Evolutionary conservation across 1,284 basidiomycete species (phyloP).

Genomic region (Sphaerobolus stellatus): DNA sequence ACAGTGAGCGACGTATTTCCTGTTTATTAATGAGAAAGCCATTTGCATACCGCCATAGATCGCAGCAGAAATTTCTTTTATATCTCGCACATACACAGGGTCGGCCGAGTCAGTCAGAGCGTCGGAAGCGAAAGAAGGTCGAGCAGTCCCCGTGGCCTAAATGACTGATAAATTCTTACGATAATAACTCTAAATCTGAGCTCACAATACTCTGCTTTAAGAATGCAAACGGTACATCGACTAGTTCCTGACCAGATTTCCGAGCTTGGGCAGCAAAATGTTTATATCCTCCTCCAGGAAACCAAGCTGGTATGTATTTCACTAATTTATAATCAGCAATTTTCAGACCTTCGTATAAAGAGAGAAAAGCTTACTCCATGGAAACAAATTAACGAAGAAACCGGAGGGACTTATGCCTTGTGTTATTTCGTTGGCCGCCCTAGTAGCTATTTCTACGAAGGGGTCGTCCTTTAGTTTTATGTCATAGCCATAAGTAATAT

Average conservation of each 20-base stretch:
- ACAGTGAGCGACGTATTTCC: neutral
- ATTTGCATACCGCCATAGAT: slow-evolving; percentile 2
- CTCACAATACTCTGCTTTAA: no score
- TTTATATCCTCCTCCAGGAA: slow-evolving; percentile 36
- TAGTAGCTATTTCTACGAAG: no score
- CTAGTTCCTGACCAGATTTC: no score
- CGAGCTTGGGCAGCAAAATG: no score
- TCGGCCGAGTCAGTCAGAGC: neutral
- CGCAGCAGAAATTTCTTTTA: slow-evolving; percentile 2
- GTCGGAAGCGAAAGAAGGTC: slow-evolving; percentile 8
- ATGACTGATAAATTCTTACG: neutral
- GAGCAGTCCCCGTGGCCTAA: slow-evolving; percentile 4
- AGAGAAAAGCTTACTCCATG: slow-evolving; percentile 5
- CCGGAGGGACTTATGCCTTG: no score
- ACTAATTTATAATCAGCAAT: no score
- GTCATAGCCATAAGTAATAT: no score
- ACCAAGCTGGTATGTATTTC: slow-evolving; percentile 37
- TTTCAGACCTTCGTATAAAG: no score
- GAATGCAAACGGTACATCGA: no score
- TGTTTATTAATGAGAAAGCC: neutral
- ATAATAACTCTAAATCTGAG: no score
- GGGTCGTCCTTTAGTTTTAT: no score
- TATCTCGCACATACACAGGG: neutral
- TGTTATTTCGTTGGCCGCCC: no score
- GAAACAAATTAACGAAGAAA: slow-evolving; percentile 10